Evolutionary conservation across 2,329 filamentous ascomycete genomes (phyloP), one percentile per base, ranked within the genome.

Genomic region (Ambrosiella cleistominuta): DNA sequence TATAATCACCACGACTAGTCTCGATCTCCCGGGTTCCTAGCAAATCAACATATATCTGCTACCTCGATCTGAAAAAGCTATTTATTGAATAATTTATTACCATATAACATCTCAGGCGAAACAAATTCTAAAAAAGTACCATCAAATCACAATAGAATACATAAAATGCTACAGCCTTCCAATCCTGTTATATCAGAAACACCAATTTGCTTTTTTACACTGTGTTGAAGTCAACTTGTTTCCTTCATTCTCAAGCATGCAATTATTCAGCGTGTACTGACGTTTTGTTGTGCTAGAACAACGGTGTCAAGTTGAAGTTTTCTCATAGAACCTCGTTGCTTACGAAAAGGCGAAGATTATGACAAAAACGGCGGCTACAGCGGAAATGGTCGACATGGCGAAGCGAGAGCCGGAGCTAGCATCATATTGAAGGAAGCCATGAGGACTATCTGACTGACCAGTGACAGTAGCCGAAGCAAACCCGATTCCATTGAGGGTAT

Each of bases 401-500:
- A 37, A n/a, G 39, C 39, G 38, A 17, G 15, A 27, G 9, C 40
- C 27, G 17, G 19, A 17, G 27, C 47, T 60, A 17, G 42, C 37
- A 9, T 51, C 36, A 54, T 42, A 7, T 27, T 42, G 12, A 15
- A 15, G 52, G 37, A 39, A 27, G n/a, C 55, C 35, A 38, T 50
- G 12, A 36, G 2, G 39, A 15, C 44, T 19, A 42, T n/a, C 17
- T 5, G 52, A 19, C 13, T 36, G 38, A 5, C 44, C 55, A 19
- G 44, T 39, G 11, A 36, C 27, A 51, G 44, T 27, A 9, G 35
- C 12, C 2, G 55, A 39, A 13, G 42, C 42, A 47, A 42, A 44
- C 7, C 56, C 56, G 7, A 50, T 50, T 37, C 13, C 19, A 36
- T 47, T 19, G n/a, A 19, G 45, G 36, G 59, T 61, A 19, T 45